These are phyloP conservation scores for Penicillium psychrosexuale DNA, from an alignment of 2,329 filamentous ascomycete genomes.

Conservation along the genomic window DNA sequence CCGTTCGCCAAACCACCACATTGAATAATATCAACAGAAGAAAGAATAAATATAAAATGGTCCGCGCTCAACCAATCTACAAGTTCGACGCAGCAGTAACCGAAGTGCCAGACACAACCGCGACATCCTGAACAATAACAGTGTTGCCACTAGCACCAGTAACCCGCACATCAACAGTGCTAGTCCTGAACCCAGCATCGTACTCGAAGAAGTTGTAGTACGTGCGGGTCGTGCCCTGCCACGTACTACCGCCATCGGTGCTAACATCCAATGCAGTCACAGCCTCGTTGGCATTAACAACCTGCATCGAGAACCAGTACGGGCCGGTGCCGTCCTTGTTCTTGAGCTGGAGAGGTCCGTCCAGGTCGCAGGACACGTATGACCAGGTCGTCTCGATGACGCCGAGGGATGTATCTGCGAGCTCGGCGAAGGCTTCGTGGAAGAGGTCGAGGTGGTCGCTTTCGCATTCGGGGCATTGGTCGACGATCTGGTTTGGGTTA, in stretches of 20 bases:
- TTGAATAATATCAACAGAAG: not conserved
- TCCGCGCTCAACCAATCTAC: constrained; percentile 5
- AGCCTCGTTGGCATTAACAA: constrained; percentile 60
- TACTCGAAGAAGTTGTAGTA: constrained; percentile 64
- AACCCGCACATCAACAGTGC: constrained; percentile 55
- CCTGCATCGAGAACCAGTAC: constrained; percentile 62
- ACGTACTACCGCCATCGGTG: constrained; percentile 57
- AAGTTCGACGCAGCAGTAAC: constrained; percentile 27
- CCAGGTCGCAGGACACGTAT: constrained; percentile 52
- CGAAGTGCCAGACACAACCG: constrained; percentile 15
- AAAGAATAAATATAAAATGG: not conserved
- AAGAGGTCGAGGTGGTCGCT: constrained; percentile 57
- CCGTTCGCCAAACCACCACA: not conserved
- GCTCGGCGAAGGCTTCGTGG: constrained; percentile 48
- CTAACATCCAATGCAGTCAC: constrained; percentile 59
- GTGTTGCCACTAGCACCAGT: constrained; percentile 53
- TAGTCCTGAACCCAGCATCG: constrained; percentile 54
- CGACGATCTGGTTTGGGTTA: constrained; percentile 46
- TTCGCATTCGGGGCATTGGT: constrained; percentile 57
- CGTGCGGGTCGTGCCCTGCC: constrained; percentile 54
- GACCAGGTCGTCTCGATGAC: constrained; percentile 52
- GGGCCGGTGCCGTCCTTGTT: constrained; percentile 49
- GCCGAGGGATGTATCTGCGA: constrained; percentile 47
- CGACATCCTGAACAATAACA: constrained; percentile 53
- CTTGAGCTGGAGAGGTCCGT: constrained; percentile 49